These are phyloP conservation scores for Erysiphe pulchra DNA, from an alignment of 2,329 filamentous ascomycete species.

Conservation along the genomic window DNA sequence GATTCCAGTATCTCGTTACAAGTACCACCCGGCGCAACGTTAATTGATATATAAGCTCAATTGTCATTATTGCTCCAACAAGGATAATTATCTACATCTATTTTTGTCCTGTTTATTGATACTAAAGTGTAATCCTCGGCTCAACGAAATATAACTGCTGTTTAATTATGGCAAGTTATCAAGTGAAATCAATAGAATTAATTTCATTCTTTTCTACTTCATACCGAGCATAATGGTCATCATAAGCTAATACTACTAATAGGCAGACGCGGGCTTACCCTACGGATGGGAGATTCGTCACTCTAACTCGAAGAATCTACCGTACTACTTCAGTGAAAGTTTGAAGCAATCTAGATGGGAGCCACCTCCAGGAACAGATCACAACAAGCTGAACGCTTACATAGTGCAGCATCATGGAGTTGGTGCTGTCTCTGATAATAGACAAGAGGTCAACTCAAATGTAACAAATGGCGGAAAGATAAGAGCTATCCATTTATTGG, in stretches of 20 bases:
- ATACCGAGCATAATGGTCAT: too few relatives aligned
- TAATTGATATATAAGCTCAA: too few relatives aligned
- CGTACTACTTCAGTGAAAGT: slow-evolving; percentile 86
- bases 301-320: slow-evolving; percentile 94
- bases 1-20: too few relatives aligned
- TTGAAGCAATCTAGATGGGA: slow-evolving; percentile 91
- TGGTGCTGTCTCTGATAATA: slow-evolving; percentile 13
- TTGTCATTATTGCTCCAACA: too few relatives aligned
- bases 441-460: slow-evolving; percentile 12
- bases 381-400: slow-evolving; percentile 76
- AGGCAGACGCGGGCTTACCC: slow-evolving; percentile 60
- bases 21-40: too few relatives aligned
- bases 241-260: not conserved
- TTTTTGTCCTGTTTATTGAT: too few relatives aligned
- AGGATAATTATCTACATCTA: too few relatives aligned
- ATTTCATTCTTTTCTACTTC: too few relatives aligned
- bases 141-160: too few relatives aligned
- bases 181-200: too few relatives aligned
- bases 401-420: slow-evolving; percentile 79
- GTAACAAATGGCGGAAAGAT: slow-evolving; percentile 50
- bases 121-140: too few relatives aligned
- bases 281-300: slow-evolving; percentile 84
- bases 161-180: too few relatives aligned
- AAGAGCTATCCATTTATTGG: slow-evolving; percentile 69
- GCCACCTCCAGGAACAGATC: slow-evolving; percentile 66